Evolutionary conservation across 345 rosid genomes (phyloP).

Genomic region (Erucastrum elatum): DNA sequence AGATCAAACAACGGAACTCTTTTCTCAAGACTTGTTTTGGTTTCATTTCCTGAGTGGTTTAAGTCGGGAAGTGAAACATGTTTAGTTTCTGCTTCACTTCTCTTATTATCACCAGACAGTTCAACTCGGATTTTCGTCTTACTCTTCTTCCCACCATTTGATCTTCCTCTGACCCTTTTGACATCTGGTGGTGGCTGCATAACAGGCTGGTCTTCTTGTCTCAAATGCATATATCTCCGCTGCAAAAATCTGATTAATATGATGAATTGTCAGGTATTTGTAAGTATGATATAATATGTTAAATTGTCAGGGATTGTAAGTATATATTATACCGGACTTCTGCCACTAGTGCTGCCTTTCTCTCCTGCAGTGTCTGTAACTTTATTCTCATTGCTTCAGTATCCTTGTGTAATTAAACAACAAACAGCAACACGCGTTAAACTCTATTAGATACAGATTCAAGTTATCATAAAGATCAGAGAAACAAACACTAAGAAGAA

Average conservation of each 20-base stretch:
- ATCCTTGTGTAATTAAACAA: slow-evolving; percentile 46
- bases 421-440: slow-evolving; percentile 11
- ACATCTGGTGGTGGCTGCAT: slow-evolving; percentile 12
- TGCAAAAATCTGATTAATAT: slow-evolving; percentile 57
- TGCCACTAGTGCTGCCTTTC: slow-evolving; percentile 51
- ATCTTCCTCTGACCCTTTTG: slow-evolving; percentile 21
- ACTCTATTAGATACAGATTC: background rate
- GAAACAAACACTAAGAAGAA: background rate
- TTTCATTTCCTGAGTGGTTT: slow-evolving; percentile 50
- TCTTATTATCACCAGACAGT: slow-evolving; percentile 15
- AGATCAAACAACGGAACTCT: slow-evolving; percentile 72
- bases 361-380: slow-evolving; percentile 55
- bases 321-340: slow-evolving; percentile 66
- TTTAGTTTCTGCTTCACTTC: slow-evolving; percentile 32
- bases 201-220: slow-evolving; percentile 45
- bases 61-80: slow-evolving; percentile 42
- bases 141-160: slow-evolving; percentile 25
- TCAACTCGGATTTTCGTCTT: slow-evolving; percentile 13
- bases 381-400: slow-evolving; percentile 50
- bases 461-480: slow-evolving; percentile 3
- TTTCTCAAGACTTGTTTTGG: slow-evolving; percentile 46
- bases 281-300: background rate
- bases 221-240: slow-evolving; percentile 56
- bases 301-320: slow-evolving; percentile 1
- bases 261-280: background rate